Conservation (phyloP, 805 yeast species). For the Candida namnaoensis region DNA sequence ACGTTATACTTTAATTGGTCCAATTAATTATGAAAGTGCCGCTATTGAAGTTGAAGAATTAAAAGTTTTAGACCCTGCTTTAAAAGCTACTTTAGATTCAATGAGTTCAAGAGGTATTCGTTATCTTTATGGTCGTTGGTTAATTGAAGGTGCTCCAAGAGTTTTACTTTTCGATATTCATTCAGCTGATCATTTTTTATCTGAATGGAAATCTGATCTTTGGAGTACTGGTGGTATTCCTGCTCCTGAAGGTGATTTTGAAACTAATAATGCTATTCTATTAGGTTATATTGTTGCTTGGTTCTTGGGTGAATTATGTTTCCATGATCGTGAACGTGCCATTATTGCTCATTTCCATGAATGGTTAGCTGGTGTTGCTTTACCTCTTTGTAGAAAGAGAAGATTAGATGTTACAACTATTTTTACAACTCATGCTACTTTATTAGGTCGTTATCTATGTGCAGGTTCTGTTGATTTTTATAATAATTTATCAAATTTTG, state of each 20-base stretch:
- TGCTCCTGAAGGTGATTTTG: constrained; percentile 80
- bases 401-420: constrained; percentile 90
- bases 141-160: constrained; percentile 95
- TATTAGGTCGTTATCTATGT: constrained; percentile 89
- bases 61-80: constrained; percentile 42
- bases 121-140: constrained; percentile 90
- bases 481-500: constrained; percentile 81
- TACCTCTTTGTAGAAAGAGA: constrained; percentile 87
- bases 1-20: constrained; percentile 82
- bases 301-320: constrained; percentile 93
- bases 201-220: constrained; percentile 91
- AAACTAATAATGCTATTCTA: constrained; percentile 86
- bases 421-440: constrained; percentile 95
- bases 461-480: constrained; percentile 96
- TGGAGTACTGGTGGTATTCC: constrained; percentile 93
- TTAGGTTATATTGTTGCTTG: constrained; percentile 93
- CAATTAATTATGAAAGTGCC: constrained; percentile 65
- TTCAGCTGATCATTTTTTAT: constrained; percentile 61
- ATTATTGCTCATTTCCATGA: constrained; percentile 94
- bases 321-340: constrained; percentile 76
- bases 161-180: constrained; percentile 82
- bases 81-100: constrained; percentile 59
- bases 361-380: constrained; percentile 96
- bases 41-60: constrained; percentile 78
- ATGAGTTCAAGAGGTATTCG: constrained; percentile 79